These are phyloP conservation scores for Moesziomyces antarcticus DNA, from an alignment of 1,284 basidiomycete genomes.

Conservation along the genomic window DNA sequence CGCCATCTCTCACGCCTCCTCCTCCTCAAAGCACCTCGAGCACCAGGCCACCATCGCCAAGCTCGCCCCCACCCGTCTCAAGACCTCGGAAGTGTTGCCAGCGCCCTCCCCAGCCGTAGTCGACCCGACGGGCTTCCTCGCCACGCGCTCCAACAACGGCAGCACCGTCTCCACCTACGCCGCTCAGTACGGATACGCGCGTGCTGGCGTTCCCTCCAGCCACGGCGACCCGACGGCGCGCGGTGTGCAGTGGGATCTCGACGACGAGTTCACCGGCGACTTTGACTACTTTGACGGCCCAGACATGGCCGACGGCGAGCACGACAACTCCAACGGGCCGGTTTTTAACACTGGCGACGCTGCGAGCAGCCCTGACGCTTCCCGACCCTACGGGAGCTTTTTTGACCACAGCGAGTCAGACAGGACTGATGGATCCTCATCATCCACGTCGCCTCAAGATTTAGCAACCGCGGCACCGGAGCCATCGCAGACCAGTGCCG, in stretches of 20 bases:
- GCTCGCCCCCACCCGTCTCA: slow-evolving; percentile 91
- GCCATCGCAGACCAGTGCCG: slow-evolving; percentile 45
- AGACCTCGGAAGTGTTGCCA: slow-evolving; percentile 73
- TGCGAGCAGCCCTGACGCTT: slow-evolving; percentile 51
- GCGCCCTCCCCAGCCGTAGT: slow-evolving; percentile 73
- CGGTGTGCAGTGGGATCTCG: slow-evolving; percentile 65
- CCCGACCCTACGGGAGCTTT: slow-evolving; percentile 47
- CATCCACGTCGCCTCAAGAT: slow-evolving; percentile 53
- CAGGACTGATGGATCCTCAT: slow-evolving; percentile 43
- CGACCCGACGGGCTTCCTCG: slow-evolving; percentile 70
- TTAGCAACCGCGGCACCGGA: slow-evolving; percentile 43
- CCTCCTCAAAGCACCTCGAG: slow-evolving; percentile 27
- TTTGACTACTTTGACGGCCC: slow-evolving; percentile 76
- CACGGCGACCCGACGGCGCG: slow-evolving; percentile 44
- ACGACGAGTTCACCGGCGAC: slow-evolving; percentile 72
- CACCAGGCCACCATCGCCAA: slow-evolving; percentile 77
- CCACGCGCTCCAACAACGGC: slow-evolving; percentile 40
- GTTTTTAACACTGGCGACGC: slow-evolving; percentile 55
- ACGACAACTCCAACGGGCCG: slow-evolving; percentile 32
- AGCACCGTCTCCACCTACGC: slow-evolving; percentile 45
- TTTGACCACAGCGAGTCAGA: slow-evolving; percentile 56
- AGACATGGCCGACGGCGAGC: slow-evolving; percentile 68
- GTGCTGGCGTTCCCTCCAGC: slow-evolving; percentile 22
- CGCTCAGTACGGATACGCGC: slow-evolving; percentile 40
- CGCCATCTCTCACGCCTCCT: slow-evolving; percentile 40